Conservation (phyloP, 1,284 basidiomycete species). For the Meira miltonrushii region DNA sequence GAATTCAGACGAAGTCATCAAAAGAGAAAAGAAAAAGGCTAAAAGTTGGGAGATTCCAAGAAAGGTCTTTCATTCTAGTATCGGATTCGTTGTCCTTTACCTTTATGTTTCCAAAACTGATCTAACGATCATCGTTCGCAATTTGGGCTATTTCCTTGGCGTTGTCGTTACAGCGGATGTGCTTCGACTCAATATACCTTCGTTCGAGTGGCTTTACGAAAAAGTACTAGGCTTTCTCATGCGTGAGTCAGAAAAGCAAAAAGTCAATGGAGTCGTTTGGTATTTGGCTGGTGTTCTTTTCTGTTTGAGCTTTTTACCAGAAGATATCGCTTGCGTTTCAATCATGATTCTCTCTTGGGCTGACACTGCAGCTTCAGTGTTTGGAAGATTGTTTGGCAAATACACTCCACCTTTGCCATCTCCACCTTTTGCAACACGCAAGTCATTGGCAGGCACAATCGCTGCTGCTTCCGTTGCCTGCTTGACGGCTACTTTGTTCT, state of each 20-base stretch:
- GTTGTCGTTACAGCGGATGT: conserved; percentile 72
- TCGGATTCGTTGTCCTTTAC: conserved; percentile 78
- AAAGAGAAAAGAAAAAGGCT: conserved; percentile 10
- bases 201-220: conserved; percentile 75
- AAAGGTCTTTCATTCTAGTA: conserved; percentile 82
- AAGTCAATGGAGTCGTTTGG: conserved; percentile 75
- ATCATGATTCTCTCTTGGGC: conserved; percentile 74
- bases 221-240: conserved; percentile 76
- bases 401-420: conserved; percentile 70
- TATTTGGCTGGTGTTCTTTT: conserved; percentile 86
- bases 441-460: conserved; percentile 81
- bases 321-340: conserved; percentile 47
- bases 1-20: conserved; percentile 15
- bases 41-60: conserved; percentile 70
- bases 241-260: conserved; percentile 76
- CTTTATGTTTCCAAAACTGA: conserved; percentile 59
- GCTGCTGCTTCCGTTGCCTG: conserved; percentile 77
- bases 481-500: conserved; percentile 70
- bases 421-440: conserved; percentile 74
- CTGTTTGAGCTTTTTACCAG: conserved; percentile 62
- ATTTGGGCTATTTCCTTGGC: conserved; percentile 65
- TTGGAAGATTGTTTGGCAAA: conserved; percentile 78
- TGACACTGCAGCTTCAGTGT: conserved; percentile 87
- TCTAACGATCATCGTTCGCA: conserved; percentile 60
- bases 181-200: conserved; percentile 66